These are phyloP conservation scores for Hymenotorrendiella dingleyae DNA, from an alignment of 2,329 filamentous ascomycete species.

Conservation along the genomic window DNA sequence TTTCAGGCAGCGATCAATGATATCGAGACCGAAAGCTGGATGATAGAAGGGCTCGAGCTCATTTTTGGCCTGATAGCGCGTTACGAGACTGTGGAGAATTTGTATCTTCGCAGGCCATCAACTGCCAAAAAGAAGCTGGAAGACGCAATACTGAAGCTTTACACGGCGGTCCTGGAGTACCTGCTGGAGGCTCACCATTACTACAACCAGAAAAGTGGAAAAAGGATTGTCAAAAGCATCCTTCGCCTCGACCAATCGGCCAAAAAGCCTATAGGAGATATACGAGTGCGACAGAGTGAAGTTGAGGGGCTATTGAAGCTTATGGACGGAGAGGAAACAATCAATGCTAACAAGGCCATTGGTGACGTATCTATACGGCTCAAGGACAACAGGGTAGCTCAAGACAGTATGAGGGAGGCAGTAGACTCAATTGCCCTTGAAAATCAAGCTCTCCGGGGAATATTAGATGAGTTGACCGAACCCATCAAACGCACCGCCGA, in stretches of 20 bases:
- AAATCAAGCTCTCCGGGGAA: neutral
- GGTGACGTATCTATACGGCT: too few species aligned
- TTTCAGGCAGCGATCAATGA: slow-evolving; percentile 7
- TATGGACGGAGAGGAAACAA: neutral
- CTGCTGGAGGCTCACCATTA: slow-evolving; percentile 3
- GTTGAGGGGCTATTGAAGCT: neutral
- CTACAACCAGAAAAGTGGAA: slow-evolving; percentile 1
- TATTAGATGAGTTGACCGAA: neutral
- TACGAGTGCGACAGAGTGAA: neutral
- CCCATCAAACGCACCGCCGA: slow-evolving; percentile 1
- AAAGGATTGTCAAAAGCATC: slow-evolving; percentile 7
- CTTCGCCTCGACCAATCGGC: neutral
- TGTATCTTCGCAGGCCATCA: neutral
- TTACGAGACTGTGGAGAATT: neutral
- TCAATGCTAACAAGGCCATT: too few species aligned
- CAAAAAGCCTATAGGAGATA: slow-evolving; percentile 3
- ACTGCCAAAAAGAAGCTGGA: neutral
- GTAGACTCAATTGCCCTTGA: neutral
- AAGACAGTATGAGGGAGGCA: neutral
- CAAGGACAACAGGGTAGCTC: neutral
- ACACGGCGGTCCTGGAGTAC: slow-evolving; percentile 5
- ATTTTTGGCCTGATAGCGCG: slow-evolving; percentile 5
- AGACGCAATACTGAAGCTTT: slow-evolving; percentile 1
- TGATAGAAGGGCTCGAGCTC: slow-evolving; percentile 5
- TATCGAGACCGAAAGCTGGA: slow-evolving; percentile 3